A percentile compares a stretch with the other conserved stretches of the same genome.
phyloP scores from a whole-genome alignment of 495 filamentous ascomycete species.

The Aspergillus hancockii region DNA sequence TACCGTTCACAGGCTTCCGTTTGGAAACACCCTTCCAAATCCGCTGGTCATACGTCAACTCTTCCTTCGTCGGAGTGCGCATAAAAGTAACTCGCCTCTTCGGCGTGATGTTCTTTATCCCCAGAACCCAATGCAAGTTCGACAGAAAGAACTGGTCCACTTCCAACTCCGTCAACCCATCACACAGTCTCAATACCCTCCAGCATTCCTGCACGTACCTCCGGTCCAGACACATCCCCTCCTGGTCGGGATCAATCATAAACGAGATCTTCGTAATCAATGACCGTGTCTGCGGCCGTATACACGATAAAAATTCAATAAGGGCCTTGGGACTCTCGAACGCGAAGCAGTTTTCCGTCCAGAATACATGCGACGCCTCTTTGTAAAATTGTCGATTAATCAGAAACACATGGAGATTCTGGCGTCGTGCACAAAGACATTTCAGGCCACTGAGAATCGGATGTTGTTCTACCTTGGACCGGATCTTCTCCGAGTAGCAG shows the following conservation, averaged over 20 bases:
- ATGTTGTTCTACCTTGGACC: neutral
- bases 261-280: slow-evolving; percentile 20
- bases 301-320: slow-evolving; percentile 18
- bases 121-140: neutral
- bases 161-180: slow-evolving; percentile 18
- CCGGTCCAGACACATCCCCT: neutral
- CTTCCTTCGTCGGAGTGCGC: neutral
- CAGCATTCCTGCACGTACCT: neutral
- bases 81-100: neutral
- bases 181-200: slow-evolving; percentile 9
- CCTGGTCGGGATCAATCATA: neutral
- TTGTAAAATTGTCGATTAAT: slow-evolving; percentile 24
- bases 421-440: slow-evolving; percentile 26
- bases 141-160: slow-evolving; percentile 15
- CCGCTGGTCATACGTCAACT: neutral
- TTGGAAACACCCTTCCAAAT: neutral
- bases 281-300: slow-evolving; percentile 17
- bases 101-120: neutral
- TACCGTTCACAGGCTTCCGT: neutral
- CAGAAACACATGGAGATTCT: slow-evolving; percentile 22
- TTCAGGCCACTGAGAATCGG: slow-evolving; percentile 11
- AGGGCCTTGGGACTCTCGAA: slow-evolving; percentile 25
- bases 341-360: slow-evolving; percentile 29
- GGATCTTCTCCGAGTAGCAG: slow-evolving; percentile 22
- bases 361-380: slow-evolving; percentile 31